Percentiles rank a stretch among this genome's conserved stretches.
Conservation (phyloP, 352 stramenopile genomes). For the Phytophthora citricola region DNA sequence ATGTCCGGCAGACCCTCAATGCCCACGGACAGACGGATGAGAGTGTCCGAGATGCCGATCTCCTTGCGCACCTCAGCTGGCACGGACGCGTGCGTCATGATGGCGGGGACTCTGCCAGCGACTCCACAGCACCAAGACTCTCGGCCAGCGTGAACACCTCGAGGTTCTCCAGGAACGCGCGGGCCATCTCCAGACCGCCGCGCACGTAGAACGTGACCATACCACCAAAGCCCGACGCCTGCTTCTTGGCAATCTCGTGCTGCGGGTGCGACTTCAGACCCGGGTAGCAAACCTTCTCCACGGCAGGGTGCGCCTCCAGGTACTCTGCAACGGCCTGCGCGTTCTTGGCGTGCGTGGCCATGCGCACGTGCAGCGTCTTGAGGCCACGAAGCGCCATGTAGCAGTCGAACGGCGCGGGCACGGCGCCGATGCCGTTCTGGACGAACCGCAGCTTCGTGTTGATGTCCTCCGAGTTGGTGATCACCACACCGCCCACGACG, state of each 20-base stretch:
- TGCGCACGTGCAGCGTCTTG: slow-evolving; percentile 95
- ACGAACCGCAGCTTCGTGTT: slow-evolving; percentile 95
- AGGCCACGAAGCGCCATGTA: slow-evolving; percentile 96
- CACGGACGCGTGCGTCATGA: slow-evolving; percentile 95
- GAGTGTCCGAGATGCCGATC: slow-evolving; percentile 92
- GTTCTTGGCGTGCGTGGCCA: slow-evolving; percentile 96
- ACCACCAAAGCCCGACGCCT: slow-evolving; percentile 74
- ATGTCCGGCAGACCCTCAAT: slow-evolving; percentile 94
- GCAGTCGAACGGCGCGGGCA: slow-evolving; percentile 93
- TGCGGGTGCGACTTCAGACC: slow-evolving; percentile 90
- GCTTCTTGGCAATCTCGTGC: slow-evolving; percentile 89
- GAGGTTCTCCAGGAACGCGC: slow-evolving; percentile 93
- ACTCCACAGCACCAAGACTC: slow-evolving; percentile 95
- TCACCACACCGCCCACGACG: slow-evolving; percentile 92
- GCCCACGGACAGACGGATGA: slow-evolving; percentile 93
- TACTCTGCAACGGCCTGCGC: slow-evolving; percentile 91
- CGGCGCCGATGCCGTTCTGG: slow-evolving; percentile 93
- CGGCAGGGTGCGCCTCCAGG: slow-evolving; percentile 87
- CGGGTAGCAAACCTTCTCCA: slow-evolving; percentile 94
- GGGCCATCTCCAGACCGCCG: slow-evolving; percentile 78
- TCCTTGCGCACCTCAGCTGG: slow-evolving; percentile 86
- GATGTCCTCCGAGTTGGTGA: slow-evolving; percentile 93
- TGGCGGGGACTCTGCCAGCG: slow-evolving; percentile 93
- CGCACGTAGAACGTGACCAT: slow-evolving; percentile 96
- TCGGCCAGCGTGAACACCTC: slow-evolving; percentile 95